A percentile compares a stretch with the other conserved stretches of the same genome.
phyloP scores from a whole-genome alignment of 2,329 filamentous ascomycete species.

The Cryphonectria radicalis region DNA sequence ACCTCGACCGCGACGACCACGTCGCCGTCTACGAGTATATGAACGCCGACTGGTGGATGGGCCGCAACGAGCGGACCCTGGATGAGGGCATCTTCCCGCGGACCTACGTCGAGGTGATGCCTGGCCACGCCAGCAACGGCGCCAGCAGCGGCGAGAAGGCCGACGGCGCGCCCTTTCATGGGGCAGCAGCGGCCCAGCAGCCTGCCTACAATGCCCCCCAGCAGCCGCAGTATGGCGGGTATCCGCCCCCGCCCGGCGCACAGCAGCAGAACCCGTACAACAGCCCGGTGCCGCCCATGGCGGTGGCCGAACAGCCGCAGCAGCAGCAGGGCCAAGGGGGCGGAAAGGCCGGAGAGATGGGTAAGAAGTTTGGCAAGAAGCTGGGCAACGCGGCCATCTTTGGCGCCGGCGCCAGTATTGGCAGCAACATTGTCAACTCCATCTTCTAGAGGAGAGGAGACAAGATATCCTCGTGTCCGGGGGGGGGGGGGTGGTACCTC shows the following conservation, averaged over 20 bases:
- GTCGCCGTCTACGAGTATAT: slow-evolving; percentile 87
- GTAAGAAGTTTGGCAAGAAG: slow-evolving; percentile 98
- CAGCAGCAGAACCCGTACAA: slow-evolving; percentile 66
- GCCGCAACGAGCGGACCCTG: slow-evolving; percentile 80
- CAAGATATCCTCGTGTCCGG: neutral
- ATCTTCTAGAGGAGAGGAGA: slow-evolving; percentile 69
- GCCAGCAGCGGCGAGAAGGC: slow-evolving; percentile 37
- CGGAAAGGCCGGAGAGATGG: slow-evolving; percentile 71
- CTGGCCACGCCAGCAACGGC: slow-evolving; percentile 5
- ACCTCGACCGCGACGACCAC: slow-evolving; percentile 78
- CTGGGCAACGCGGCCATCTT: slow-evolving; percentile 83
- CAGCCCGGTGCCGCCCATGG: slow-evolving; percentile 73
- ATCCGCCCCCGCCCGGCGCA: slow-evolving; percentile 48
- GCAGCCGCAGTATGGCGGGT: slow-evolving; percentile 41
- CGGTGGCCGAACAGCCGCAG: slow-evolving; percentile 62
- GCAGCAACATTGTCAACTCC: slow-evolving; percentile 85
- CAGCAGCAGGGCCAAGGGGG: slow-evolving; percentile 51
- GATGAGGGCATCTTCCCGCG: slow-evolving; percentile 94
- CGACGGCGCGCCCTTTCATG: slow-evolving; percentile 30
- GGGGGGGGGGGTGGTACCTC: too few species aligned
- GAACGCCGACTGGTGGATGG: slow-evolving; percentile 98
- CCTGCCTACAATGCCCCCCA: slow-evolving; percentile 32
- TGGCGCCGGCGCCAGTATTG: slow-evolving; percentile 89
- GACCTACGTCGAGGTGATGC: slow-evolving; percentile 78
- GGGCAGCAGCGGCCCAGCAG: slow-evolving; percentile 29